Evolutionary conservation across 2,329 filamentous ascomycete species (phyloP).

Genomic region (Beauveria rudraprayagi): DNA sequence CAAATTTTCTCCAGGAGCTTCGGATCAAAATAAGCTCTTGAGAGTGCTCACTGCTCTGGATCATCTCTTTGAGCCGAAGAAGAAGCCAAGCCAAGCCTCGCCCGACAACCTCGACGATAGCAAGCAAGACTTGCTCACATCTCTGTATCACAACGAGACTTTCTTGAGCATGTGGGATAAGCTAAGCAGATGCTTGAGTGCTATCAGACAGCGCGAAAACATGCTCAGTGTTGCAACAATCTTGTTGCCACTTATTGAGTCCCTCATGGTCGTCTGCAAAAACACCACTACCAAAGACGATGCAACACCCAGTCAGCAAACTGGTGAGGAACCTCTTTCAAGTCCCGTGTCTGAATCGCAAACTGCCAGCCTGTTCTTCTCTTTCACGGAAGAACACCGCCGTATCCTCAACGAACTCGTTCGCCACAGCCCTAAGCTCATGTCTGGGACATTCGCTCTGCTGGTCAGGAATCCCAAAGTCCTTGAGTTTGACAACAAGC

Average conservation of each 20-base stretch:
- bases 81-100: constrained; percentile 43
- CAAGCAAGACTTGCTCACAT: constrained; percentile 78
- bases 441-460: constrained; percentile 95
- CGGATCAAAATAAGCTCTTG: constrained; percentile 92
- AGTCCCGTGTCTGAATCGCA: constrained; percentile 69
- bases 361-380: constrained; percentile 91
- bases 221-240: constrained; percentile 98
- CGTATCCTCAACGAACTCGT: constrained; percentile 98
- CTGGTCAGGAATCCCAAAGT: constrained; percentile 98
- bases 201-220: constrained; percentile 84
- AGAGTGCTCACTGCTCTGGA: constrained; percentile 89
- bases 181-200: constrained; percentile 77
- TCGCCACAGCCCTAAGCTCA: constrained; percentile 91
- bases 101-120: constrained; percentile 48
- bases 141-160: constrained; percentile 82
- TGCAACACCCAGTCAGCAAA: constrained; percentile 38
- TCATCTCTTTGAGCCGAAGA: constrained; percentile 85
- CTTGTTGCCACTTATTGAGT: constrained; percentile 86
- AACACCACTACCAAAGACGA: constrained; percentile 78
- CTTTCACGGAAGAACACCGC: constrained; percentile 93
- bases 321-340: constrained; percentile 63
- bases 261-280: constrained; percentile 98
- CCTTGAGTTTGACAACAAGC: constrained; percentile 98
- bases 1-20: constrained; percentile 93
- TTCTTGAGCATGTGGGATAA: constrained; percentile 90